These are phyloP conservation scores for Fomitiporia mediterranea DNA, from an alignment of 1,284 basidiomycete genomes.

Conservation along the genomic window DNA sequence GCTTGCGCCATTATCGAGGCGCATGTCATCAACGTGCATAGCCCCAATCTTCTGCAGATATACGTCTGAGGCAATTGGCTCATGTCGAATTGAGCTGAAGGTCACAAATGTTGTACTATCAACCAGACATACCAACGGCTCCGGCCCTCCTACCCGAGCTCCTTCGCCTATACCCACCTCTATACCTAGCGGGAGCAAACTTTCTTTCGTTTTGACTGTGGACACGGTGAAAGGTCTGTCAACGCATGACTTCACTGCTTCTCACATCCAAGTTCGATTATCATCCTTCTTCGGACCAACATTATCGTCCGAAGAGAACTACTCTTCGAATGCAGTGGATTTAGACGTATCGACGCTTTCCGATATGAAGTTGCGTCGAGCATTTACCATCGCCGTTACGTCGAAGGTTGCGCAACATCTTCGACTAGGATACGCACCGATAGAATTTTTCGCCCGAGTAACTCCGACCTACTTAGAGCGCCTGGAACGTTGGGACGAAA, in stretches of 20 bases:
- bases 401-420: conserved; percentile 72
- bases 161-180: conserved; percentile 63
- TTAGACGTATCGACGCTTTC: conserved; percentile 68
- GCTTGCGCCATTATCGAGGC: conserved; percentile 74
- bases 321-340: conserved; percentile 70
- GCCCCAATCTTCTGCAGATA: conserved; percentile 90
- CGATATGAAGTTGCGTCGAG: conserved; percentile 76
- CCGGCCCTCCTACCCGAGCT: conserved; percentile 60
- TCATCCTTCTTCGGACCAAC: conserved; percentile 76
- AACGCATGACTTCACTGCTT: conserved; percentile 76
- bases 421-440: conserved; percentile 68
- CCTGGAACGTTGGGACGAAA: conserved; percentile 87
- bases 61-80: conserved; percentile 90
- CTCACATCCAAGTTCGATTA: conserved; percentile 81
- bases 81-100: conserved; percentile 81
- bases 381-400: conserved; percentile 73
- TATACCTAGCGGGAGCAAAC: conserved; percentile 67
- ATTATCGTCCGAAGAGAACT: conserved; percentile 74
- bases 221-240: conserved; percentile 86
- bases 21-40: conserved; percentile 68
- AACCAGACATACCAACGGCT: conserved; percentile 55
- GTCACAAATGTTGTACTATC: conserved; percentile 66
- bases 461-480: conserved; percentile 81
- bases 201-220: conserved; percentile 78
- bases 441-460: conserved; percentile 85